These are phyloP conservation scores for Fusarium guadeloupense DNA, from an alignment of 2,329 filamentous ascomycete genomes.

Conservation along the genomic window DNA sequence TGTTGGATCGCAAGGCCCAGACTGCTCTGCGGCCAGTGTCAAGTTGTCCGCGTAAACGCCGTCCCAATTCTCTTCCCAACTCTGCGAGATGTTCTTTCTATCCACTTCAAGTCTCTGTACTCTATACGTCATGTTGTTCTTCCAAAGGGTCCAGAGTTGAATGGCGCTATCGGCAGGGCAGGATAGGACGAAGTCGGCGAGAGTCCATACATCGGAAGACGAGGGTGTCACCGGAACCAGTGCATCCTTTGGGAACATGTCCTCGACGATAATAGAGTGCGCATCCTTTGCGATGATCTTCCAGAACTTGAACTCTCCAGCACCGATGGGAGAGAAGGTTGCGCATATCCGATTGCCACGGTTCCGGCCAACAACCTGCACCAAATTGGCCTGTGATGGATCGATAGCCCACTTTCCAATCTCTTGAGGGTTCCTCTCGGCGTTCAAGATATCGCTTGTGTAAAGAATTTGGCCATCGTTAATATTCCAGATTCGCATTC, in stretches of 20 bases:
- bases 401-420: constrained; percentile 79
- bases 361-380: constrained; percentile 73
- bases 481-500: constrained; percentile 88
- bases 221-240: constrained; percentile 76
- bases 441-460: constrained; percentile 80
- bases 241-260: constrained; percentile 69
- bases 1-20: constrained; percentile 70
- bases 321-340: constrained; percentile 87
- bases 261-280: constrained; percentile 71
- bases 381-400: constrained; percentile 78
- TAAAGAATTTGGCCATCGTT: constrained; percentile 80
- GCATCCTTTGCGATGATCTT: constrained; percentile 71
- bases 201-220: constrained; percentile 79
- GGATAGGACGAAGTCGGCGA: constrained; percentile 78
- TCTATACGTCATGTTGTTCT: constrained; percentile 82
- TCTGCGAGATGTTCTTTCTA: constrained; percentile 67
- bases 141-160: constrained; percentile 81
- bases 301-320: constrained; percentile 96
- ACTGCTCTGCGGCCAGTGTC: constrained; percentile 62
- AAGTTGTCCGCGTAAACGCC: constrained; percentile 70
- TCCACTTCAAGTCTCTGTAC: constrained; percentile 79
- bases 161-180: constrained; percentile 63
- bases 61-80: constrained; percentile 76
- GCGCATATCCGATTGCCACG: constrained; percentile 69
- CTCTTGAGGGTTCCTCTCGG: constrained; percentile 72